Evolutionary conservation across 192 early-diverging fungal species (phyloP), one percentile per base, ranked within the genome.

Genomic region (Mortierella hygrophila): DNA sequence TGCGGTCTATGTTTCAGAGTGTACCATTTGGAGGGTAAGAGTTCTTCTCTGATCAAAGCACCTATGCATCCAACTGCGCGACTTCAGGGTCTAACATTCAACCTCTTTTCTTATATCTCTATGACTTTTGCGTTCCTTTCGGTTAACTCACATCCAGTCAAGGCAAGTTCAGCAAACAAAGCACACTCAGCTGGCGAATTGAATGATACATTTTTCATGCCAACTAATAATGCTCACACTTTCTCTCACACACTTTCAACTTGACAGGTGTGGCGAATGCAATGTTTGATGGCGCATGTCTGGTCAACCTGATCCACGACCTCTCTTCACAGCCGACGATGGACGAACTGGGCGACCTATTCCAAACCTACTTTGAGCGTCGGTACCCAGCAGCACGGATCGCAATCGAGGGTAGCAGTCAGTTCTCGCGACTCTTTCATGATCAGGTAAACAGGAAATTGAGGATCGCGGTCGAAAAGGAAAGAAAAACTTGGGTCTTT

Each of bases 1-100:
- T 23, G 1, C 63, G 32, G n/a, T 23, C 40, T 11, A 52, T 52
- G 18, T 0, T 4, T 47, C 70, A 85, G 82, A 85, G 82, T 29
- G 82, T 85, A 10, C 82, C 82, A 4, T 85, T 85, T 72, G 82
- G 82, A 63, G 82, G 82, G 82, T 85, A 79, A 60, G 82, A 55
- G 29, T 5, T 41, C 7, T 35, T 11, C 20, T 21, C 21, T 35
- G 5, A 69, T 7, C 20, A 54, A 70, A n/a, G 16, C 6, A 35
- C 9, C 5, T 52, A 16, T 37, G 21, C 21, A 55, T 55, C 54
- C 37, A 52, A 18, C 42, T 38, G 44, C 13, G 13, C 44, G 44
- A 46, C 44, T 35, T 21, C 68, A 23, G 44, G 35, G 26, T 23
- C 60, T 65, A 65, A 65, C 60, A 32, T 9, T 13, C 1, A 15